Percentiles rank a stretch among this genome's conserved stretches.
These are phyloP conservation scores for Penicillium psychrosexuale DNA, from an alignment of 2,329 filamentous ascomycete genomes.

Conservation along the genomic window DNA sequence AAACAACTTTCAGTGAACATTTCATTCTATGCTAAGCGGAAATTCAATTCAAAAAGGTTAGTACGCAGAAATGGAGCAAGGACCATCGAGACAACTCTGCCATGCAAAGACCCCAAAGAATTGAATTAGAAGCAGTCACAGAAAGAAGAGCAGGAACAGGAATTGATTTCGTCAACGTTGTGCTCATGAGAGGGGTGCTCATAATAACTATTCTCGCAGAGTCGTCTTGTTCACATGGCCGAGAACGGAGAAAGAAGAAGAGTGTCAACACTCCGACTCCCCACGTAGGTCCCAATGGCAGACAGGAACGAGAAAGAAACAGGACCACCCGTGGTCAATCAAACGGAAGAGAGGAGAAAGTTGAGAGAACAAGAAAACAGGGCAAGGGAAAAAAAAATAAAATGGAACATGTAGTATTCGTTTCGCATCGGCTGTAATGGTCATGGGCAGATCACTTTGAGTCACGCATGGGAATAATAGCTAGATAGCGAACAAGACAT, in stretches of 20 bases:
- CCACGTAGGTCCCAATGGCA: conserved; percentile 4
- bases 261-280: conserved; percentile 1
- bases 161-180: conserved; percentile 9
- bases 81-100: neutral
- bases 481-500: conserved; percentile 29
- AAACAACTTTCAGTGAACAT: conserved; percentile 19
- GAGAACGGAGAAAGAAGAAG: conserved; percentile 1
- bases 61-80: neutral
- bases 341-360: conserved; percentile 6
- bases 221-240: conserved; percentile 14
- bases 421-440: conserved; percentile 36
- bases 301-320: conserved; percentile 15
- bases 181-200: conserved; percentile 9
- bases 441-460: conserved; percentile 35
- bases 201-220: conserved; percentile 15
- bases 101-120: conserved; percentile 6
- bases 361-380: neutral
- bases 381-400: conserved; percentile 3
- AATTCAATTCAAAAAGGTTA: conserved; percentile 4
- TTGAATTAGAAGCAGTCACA: neutral
- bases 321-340: conserved; percentile 13
- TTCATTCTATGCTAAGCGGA: conserved; percentile 21
- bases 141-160: conserved; percentile 2
- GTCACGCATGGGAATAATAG: conserved; percentile 35
- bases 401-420: conserved; percentile 24